A percentile compares a stretch with the other conserved stretches of the same genome.
Conservation (phyloP, 768 basidiomycete species). For the Leccinum ochraceum region DNA sequence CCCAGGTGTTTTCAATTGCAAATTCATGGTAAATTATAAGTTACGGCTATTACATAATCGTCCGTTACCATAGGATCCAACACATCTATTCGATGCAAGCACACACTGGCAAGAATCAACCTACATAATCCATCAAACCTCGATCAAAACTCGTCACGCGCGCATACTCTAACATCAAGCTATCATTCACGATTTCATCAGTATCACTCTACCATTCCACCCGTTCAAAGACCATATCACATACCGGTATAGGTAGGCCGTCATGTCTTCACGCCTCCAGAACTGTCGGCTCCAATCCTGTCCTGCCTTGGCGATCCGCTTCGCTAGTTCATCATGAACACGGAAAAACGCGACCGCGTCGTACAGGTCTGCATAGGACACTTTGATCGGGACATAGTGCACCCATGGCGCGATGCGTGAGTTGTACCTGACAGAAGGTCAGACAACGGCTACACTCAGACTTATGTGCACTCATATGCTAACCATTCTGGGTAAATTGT, state of each 20-base stretch:
- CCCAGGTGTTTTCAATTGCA: too few relatives aligned
- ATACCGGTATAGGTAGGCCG: slow-evolving; percentile 59
- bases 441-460: neutral
- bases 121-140: slow-evolving; percentile 40
- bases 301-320: slow-evolving; percentile 56
- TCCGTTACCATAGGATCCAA: too few relatives aligned
- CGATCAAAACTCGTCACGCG: slow-evolving; percentile 51
- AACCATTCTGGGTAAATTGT: slow-evolving; percentile 79
- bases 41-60: neutral
- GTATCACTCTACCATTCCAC: too few relatives aligned
- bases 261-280: slow-evolving; percentile 64
- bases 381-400: slow-evolving; percentile 70
- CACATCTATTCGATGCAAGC: neutral
- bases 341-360: slow-evolving; percentile 76
- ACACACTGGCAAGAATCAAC: slow-evolving; percentile 1
- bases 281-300: slow-evolving; percentile 55
- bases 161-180: slow-evolving; percentile 55
- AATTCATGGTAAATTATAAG: neutral
- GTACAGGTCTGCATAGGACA: slow-evolving; percentile 67
- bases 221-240: slow-evolving; percentile 2
- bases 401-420: slow-evolving; percentile 67
- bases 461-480: neutral
- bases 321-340: slow-evolving; percentile 60
- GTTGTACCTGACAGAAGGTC: slow-evolving; percentile 42
- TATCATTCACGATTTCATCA: slow-evolving; percentile 18